Percentiles rank a stretch among this genome's conserved stretches.
Evolutionary conservation across 352 stramenopile species (phyloP).

Genomic region (Peronosclerospora sorghi): DNA sequence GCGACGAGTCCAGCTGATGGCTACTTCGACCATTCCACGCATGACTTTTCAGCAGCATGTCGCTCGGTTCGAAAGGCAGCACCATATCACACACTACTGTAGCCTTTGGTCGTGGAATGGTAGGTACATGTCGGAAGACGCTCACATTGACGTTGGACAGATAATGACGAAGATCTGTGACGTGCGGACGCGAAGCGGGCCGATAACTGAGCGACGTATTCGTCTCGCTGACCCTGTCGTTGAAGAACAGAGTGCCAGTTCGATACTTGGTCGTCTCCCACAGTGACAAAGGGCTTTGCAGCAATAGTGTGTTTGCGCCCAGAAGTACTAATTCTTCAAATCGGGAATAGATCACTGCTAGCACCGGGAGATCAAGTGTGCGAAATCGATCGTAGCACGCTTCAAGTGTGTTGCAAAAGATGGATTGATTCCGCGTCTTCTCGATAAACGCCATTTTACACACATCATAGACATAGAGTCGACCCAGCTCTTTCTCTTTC

Average conservation of each 20-base stretch:
- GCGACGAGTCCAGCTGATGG: conserved; percentile 65
- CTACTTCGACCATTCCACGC: conserved; percentile 53
- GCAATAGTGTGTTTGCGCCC: conserved; percentile 52
- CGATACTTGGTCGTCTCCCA: conserved; percentile 44
- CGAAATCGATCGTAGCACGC: conserved; percentile 35
- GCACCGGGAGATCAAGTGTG: conserved; percentile 46
- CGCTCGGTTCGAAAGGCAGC: conserved; percentile 29
- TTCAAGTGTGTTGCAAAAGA: conserved; percentile 40
- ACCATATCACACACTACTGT: conserved; percentile 16
- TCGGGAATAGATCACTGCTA: conserved; percentile 52
- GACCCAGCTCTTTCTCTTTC: conserved; percentile 26
- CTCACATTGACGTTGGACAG: conserved; percentile 42
- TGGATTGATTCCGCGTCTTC: conserved; percentile 16
- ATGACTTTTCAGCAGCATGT: conserved; percentile 41
- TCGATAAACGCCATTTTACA: conserved; percentile 31
- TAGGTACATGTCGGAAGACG: conserved; percentile 25
- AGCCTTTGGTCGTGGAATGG: conserved; percentile 20
- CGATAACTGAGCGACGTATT: conserved; percentile 34
- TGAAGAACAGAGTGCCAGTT: conserved; percentile 50
- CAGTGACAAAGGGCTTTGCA: conserved; percentile 42
- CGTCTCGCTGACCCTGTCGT: conserved; percentile 32
- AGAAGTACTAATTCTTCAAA: conserved; percentile 67
- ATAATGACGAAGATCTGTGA: conserved; percentile 35
- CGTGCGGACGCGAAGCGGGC: conserved; percentile 12
- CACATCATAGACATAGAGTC: conserved; percentile 47